Evolutionary conservation across 2,329 filamentous ascomycete species (phyloP).

Genomic region (Fusarium scirpi): DNA sequence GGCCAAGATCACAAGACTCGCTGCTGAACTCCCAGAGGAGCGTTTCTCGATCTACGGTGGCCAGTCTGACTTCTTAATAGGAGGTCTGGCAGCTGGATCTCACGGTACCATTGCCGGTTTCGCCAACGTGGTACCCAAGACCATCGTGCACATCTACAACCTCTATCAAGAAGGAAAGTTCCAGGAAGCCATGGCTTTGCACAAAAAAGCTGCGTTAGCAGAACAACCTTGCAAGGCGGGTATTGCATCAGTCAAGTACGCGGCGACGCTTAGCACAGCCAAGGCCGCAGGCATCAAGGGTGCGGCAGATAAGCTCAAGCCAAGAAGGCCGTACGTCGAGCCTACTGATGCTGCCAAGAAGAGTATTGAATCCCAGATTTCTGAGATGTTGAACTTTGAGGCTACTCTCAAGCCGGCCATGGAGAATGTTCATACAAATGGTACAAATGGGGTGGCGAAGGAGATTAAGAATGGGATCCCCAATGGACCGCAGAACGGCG

Average conservation of each 20-base stretch:
- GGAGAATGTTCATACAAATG: background rate
- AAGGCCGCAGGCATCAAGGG: conserved; percentile 69
- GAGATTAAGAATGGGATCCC: background rate
- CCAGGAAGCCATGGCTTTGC: conserved; percentile 70
- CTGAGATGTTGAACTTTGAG: conserved; percentile 58
- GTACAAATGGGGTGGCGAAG: background rate
- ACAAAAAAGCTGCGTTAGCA: conserved; percentile 71
- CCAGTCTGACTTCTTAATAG: conserved; percentile 78
- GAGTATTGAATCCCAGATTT: conserved; percentile 55
- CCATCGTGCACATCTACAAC: conserved; percentile 69
- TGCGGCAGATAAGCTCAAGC: conserved; percentile 68
- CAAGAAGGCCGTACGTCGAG: conserved; percentile 70
- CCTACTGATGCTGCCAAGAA: conserved; percentile 58
- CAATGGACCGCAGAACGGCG: background rate
- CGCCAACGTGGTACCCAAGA: conserved; percentile 71
- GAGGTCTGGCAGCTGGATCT: conserved; percentile 68
- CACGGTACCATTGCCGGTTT: conserved; percentile 72
- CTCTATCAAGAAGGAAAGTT: conserved; percentile 69
- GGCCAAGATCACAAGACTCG: conserved; percentile 75
- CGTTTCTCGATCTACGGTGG: conserved; percentile 77
- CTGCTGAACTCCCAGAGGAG: conserved; percentile 61
- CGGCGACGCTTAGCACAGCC: conserved; percentile 70
- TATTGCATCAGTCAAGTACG: conserved; percentile 76
- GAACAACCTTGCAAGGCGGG: conserved; percentile 75
- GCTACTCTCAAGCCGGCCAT: conserved; percentile 13